Base-by-base conservation (phyloP, 2,329 filamentous ascomycete species). In the Exophiala oligosperma region DNA sequence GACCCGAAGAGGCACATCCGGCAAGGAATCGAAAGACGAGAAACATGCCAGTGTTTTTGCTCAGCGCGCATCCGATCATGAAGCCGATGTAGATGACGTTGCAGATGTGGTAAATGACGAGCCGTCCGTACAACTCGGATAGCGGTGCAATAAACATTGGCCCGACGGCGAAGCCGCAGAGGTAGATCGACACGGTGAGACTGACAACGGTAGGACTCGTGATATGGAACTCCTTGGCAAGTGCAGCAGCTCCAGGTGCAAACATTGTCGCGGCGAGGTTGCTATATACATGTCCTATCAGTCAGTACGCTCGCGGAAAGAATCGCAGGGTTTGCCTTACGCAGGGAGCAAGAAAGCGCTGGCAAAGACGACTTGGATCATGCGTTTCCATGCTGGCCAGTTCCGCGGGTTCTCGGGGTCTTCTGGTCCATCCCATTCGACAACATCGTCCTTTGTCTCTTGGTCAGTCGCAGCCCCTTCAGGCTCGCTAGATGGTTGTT, bases 151-250 rank as follows among this genome's bases (percentile, higher is more conserved):
- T 79, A 3, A 88, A 57, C 49, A 82, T 70, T 0, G 85, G 85
- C 0, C 85, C 86, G 28, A 83, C 80, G 1, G 81, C 82, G 59
- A 84, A 84, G 21, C 87, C 87, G 0, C 89, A 74, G 2, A 90
- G 77, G 68, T 87, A 87, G 26, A 89, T 78, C 1, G 83, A 84
- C 52, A 86, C 76, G 66, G 83, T 71, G 65, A 85, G 76, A 0
- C 77, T 77, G 8, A 73, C 74, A 2, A 84, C 64, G 50, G 77
- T 70, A 4, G 74, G 65, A 60, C 72, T 77, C 6, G 72, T 75
- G 1, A 76, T 77, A 38, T 76, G 38, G 54, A 87, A 84, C 2
- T 84, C 79, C 5, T 66, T 49, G 68, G 82, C 77, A 5, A 86
- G 72, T 23, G 79, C 70, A 0, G 77, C 75, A 1, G 82, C 77